These are phyloP conservation scores for Acacia confusa DNA, from an alignment of 306 rosid species.

Conservation along the genomic window DNA sequence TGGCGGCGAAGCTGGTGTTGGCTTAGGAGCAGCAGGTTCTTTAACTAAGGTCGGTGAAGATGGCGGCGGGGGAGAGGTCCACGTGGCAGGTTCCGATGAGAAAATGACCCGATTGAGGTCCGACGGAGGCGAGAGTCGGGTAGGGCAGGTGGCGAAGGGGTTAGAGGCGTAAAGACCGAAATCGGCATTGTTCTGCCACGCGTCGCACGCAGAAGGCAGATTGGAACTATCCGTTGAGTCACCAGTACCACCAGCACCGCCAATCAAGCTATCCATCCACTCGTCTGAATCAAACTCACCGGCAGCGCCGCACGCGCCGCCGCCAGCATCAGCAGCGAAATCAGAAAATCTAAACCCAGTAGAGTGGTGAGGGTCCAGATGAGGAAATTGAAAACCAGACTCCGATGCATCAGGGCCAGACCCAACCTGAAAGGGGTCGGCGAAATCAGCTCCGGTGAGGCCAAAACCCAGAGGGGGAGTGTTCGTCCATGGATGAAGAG, in stretches of 20 bases:
- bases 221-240: conserved; percentile 79
- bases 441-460: conserved; percentile 47
- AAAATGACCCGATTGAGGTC: conserved; percentile 70
- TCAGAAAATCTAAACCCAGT: conserved; percentile 63
- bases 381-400: conserved; percentile 64
- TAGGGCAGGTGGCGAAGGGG: conserved; percentile 57
- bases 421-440: conserved; percentile 77
- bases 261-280: conserved; percentile 92
- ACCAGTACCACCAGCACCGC: conserved; percentile 36
- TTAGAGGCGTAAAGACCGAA: conserved; percentile 53
- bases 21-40: conserved; percentile 32
- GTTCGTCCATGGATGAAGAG: conserved; percentile 71
- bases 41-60: conserved; percentile 33
- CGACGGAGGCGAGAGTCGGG: conserved; percentile 63
- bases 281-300: conserved; percentile 90
- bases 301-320: conserved; percentile 35
- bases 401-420: conserved; percentile 55
- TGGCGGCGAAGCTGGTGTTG: conserved; percentile 12
- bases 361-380: conserved; percentile 51
- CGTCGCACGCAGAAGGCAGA: conserved; percentile 58
- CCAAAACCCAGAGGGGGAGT: conserved; percentile 55
- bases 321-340: conserved; percentile 47
- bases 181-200: conserved; percentile 65
- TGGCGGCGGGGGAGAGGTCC: conserved; percentile 43
- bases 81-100: conserved; percentile 48